A percentile compares a stretch with the other conserved stretches of the same genome.
Evolutionary conservation across 225 moss, liverwort and hornwort species (phyloP).

Genomic region (Polytrichum commune): DNA sequence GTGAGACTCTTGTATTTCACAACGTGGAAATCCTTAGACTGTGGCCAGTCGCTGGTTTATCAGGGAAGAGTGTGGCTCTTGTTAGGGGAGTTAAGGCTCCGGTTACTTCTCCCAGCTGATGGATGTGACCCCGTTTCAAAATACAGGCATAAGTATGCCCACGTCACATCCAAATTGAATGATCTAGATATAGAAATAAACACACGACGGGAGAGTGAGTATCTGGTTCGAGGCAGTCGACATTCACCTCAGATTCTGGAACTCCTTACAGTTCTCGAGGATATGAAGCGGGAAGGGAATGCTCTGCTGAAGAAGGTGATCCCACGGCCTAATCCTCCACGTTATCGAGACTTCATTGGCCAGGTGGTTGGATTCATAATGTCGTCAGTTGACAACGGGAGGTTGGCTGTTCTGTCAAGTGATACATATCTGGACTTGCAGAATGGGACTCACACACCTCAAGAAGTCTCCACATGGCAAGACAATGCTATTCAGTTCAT

Average conservation of each 20-base stretch:
- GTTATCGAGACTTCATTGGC: slow-evolving; percentile 54
- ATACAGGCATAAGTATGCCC: slow-evolving; percentile 59
- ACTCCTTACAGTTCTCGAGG: slow-evolving; percentile 39
- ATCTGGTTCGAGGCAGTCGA: slow-evolving; percentile 64
- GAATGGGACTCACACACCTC: slow-evolving; percentile 23
- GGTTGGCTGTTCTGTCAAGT: slow-evolving; percentile 48
- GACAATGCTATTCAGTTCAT: slow-evolving; percentile 78
- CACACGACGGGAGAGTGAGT: slow-evolving; percentile 77
- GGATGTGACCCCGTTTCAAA: slow-evolving; percentile 87
- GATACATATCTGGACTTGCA: slow-evolving; percentile 36
- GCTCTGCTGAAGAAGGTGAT: slow-evolving; percentile 60
- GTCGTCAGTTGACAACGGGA: slow-evolving; percentile 48
- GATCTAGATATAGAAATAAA: slow-evolving; percentile 65
- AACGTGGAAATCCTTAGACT: slow-evolving; percentile 37
- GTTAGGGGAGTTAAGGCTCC: slow-evolving; percentile 73
- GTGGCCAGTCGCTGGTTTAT: slow-evolving; percentile 44
- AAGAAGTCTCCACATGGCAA: slow-evolving; percentile 58
- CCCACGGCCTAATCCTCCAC: slow-evolving; percentile 71
- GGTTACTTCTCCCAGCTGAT: slow-evolving; percentile 62
- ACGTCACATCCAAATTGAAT: slow-evolving; percentile 33
- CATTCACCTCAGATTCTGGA: slow-evolving; percentile 33
- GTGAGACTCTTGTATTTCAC: slow-evolving; percentile 56
- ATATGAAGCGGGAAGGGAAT: slow-evolving; percentile 48
- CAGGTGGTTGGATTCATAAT: slow-evolving; percentile 69
- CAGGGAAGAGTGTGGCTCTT: slow-evolving; percentile 70